phyloP scores from a whole-genome alignment of 73 alveolate species.

The Tetrahymena thermophila region DNA sequence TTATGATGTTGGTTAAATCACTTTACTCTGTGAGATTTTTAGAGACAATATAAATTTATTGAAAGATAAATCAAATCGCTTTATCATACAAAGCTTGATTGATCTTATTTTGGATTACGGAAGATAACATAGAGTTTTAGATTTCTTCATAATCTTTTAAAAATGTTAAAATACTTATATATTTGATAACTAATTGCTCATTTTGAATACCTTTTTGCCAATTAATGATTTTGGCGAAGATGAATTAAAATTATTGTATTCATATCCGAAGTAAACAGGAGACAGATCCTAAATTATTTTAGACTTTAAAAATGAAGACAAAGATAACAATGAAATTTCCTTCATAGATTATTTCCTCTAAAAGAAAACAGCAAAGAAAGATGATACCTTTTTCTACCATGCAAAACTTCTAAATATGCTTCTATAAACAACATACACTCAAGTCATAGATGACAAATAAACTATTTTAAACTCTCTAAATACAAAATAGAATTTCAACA shows the following conservation, averaged over 20 bases:
- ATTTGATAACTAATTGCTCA: conserved; percentile 30
- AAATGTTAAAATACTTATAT: conserved; percentile 9
- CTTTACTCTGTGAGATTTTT: conserved; percentile 50
- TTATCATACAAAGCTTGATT: conserved; percentile 3
- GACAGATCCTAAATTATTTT: neutral
- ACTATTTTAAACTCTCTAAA: neutral
- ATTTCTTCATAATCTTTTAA: conserved; percentile 20
- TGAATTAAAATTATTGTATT: neutral
- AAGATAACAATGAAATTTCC: conserved; percentile 5
- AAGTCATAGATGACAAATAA: neutral
- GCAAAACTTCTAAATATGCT: conserved; percentile 32
- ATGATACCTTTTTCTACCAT: conserved; percentile 47
- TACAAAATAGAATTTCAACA: conserved; percentile 20
- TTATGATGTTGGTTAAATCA: conserved; percentile 46
- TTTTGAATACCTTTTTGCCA: conserved; percentile 31
- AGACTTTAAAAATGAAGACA: conserved; percentile 8
- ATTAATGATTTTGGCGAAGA: neutral
- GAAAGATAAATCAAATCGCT: conserved; percentile 3
- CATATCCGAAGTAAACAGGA: neutral
- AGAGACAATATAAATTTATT: conserved; percentile 26
- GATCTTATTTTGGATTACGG: conserved; percentile 25
- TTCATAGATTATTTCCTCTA: neutral
- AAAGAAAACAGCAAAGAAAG: conserved; percentile 8
- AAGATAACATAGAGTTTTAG: conserved; percentile 26
- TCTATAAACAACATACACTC: conserved; percentile 16